Percentiles rank a stretch among this genome's conserved stretches.
These are phyloP conservation scores for Chalaropsis thielavioides DNA, from an alignment of 2,329 filamentous ascomycete species.

Conservation along the genomic window DNA sequence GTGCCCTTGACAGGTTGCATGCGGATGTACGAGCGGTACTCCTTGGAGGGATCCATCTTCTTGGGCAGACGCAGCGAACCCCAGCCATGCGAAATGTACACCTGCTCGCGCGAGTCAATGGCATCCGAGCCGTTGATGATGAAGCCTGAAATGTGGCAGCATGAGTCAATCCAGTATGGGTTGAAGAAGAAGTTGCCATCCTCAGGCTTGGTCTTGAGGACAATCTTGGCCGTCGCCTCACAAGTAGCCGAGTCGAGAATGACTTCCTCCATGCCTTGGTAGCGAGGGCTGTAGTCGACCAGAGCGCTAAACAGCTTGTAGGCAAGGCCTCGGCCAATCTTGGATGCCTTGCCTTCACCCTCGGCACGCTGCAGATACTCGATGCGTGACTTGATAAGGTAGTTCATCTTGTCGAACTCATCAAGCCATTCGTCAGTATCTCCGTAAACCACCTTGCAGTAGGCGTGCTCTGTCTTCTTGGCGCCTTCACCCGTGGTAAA, in stretches of 20 bases:
- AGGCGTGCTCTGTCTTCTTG: slow-evolving; percentile 45
- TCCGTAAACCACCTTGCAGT: slow-evolving; percentile 47
- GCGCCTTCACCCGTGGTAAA: slow-evolving; percentile 47
- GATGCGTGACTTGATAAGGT: slow-evolving; percentile 52
- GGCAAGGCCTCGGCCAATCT: slow-evolving; percentile 58
- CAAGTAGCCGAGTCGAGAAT: slow-evolving; percentile 39
- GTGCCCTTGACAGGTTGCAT: slow-evolving; percentile 39
- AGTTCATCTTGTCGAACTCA: slow-evolving; percentile 53
- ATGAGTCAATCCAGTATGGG: slow-evolving; percentile 45
- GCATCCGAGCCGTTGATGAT: slow-evolving; percentile 45
- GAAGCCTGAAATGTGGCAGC: slow-evolving; percentile 46
- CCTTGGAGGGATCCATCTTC: slow-evolving; percentile 31
- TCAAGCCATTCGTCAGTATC: slow-evolving; percentile 44
- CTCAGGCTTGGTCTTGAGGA: slow-evolving; percentile 33
- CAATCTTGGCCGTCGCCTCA: slow-evolving; percentile 38
- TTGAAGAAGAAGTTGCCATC: slow-evolving; percentile 41
- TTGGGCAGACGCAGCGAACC: slow-evolving; percentile 37
- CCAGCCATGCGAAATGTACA: slow-evolving; percentile 49
- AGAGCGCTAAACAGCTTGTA: slow-evolving; percentile 54
- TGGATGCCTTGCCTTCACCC: slow-evolving; percentile 50
- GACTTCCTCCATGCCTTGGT: slow-evolving; percentile 44
- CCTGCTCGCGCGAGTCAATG: slow-evolving; percentile 38
- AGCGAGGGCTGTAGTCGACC: slow-evolving; percentile 41
- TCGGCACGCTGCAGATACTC: slow-evolving; percentile 45
- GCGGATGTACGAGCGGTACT: slow-evolving; percentile 41